Conservation (phyloP, 148 eudicot genomes). For the Rhododendron simsii region DNA sequence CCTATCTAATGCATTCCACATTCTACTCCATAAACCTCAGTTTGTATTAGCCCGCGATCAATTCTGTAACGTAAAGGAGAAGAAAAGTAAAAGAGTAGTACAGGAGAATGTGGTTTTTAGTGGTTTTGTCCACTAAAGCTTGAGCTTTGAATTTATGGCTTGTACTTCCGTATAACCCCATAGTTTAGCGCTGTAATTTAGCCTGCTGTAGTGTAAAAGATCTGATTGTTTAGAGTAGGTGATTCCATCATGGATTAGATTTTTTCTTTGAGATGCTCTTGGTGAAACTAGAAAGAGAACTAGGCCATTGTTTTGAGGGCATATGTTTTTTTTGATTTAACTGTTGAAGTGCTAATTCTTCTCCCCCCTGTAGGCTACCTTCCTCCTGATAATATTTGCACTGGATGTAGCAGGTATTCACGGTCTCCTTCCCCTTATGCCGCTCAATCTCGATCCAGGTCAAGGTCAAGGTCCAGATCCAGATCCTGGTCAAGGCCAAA, state of each 20-base stretch:
- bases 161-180: neutral
- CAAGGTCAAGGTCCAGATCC: conserved; percentile 52
- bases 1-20: neutral
- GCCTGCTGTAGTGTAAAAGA: neutral
- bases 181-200: neutral
- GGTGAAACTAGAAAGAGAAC: neutral
- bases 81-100: neutral
- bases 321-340: neutral
- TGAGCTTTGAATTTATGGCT: neutral
- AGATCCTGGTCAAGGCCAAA: conserved; percentile 43
- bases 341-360: neutral
- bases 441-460: conserved; percentile 44
- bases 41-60: neutral
- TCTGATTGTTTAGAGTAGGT: neutral
- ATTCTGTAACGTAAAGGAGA: neutral
- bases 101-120: neutral
- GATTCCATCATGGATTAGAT: too few species aligned
- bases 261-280: neutral
- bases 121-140: neutral
- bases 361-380: neutral
- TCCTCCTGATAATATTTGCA: neutral
- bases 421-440: conserved; percentile 67
- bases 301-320: neutral
- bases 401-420: conserved; percentile 32
- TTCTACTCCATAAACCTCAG: neutral